Percentiles rank a stretch among this genome's conserved stretches.
Conservation (phyloP, 169 alveolate species). For the Babesia ovis region DNA sequence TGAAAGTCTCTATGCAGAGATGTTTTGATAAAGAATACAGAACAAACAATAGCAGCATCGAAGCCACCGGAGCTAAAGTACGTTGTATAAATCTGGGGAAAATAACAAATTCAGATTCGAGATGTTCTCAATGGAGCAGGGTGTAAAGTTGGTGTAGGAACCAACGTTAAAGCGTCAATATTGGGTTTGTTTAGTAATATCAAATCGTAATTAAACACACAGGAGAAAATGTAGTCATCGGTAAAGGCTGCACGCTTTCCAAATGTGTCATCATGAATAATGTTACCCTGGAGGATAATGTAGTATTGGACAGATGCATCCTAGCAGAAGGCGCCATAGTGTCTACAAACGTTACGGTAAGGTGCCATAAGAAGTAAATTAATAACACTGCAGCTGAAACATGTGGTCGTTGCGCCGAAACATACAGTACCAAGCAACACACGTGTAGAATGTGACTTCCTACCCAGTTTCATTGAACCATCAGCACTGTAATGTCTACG, state of each 20-base stretch:
- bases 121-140: constrained; percentile 3
- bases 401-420: constrained; percentile 44
- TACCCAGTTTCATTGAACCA: constrained; percentile 54
- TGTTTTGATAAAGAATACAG: constrained; percentile 1
- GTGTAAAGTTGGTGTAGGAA: constrained; percentile 2
- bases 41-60: not conserved
- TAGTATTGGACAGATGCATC: constrained; percentile 62
- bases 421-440: constrained; percentile 29
- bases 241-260: constrained; percentile 47
- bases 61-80: constrained; percentile 27
- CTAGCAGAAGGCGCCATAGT: constrained; percentile 64
- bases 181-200: constrained; percentile 24
- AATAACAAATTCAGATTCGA: constrained; percentile 4
- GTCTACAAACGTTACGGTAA: constrained; percentile 69
- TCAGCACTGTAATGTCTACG: not conserved
- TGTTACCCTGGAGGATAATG: constrained; percentile 58
- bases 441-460: constrained; percentile 42
- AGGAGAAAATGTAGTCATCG: constrained; percentile 71
- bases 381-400: constrained; percentile 32
- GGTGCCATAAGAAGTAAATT: not conserved
- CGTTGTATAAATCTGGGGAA: not conserved
- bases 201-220: not conserved
- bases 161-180: constrained; percentile 25
- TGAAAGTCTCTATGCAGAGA: constrained; percentile 41
- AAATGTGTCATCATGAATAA: constrained; percentile 74